Conservation (phyloP, 345 rosid species). For the Populus simonii region DNA sequence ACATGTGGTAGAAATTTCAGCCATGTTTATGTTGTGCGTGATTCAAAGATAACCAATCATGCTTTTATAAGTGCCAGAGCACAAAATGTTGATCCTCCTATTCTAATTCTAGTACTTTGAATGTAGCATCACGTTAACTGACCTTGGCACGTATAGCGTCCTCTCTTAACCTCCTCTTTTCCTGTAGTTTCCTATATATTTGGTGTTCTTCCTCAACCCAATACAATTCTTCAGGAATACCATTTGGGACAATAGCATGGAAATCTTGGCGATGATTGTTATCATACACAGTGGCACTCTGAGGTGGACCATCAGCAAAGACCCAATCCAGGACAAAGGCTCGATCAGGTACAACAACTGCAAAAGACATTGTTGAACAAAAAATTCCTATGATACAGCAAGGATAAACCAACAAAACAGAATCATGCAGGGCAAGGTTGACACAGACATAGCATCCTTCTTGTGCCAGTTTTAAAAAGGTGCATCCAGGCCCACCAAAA, state of each 20-base stretch:
- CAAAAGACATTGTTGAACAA: constrained; percentile 20
- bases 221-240: constrained; percentile 46
- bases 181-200: constrained; percentile 58
- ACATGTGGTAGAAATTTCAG: neutral
- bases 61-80: neutral
- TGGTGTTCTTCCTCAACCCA: constrained; percentile 77
- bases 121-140: constrained; percentile 16
- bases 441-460: neutral
- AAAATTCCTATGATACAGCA: neutral
- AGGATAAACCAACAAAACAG: neutral
- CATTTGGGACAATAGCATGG: constrained; percentile 59
- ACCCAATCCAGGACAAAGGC: constrained; percentile 87
- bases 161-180: constrained; percentile 66
- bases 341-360: constrained; percentile 65
- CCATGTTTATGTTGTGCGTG: neutral
- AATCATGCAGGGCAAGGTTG: neutral
- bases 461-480: neutral
- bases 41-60: neutral
- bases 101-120: neutral
- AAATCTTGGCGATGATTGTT: constrained; percentile 71
- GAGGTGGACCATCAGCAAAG: constrained; percentile 85
- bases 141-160: constrained; percentile 76
- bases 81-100: neutral
- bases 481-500: neutral
- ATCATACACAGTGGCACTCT: constrained; percentile 63